Evolutionary conservation across 768 basidiomycete genomes (phyloP).

Genomic region (Agrocybe pediades): DNA sequence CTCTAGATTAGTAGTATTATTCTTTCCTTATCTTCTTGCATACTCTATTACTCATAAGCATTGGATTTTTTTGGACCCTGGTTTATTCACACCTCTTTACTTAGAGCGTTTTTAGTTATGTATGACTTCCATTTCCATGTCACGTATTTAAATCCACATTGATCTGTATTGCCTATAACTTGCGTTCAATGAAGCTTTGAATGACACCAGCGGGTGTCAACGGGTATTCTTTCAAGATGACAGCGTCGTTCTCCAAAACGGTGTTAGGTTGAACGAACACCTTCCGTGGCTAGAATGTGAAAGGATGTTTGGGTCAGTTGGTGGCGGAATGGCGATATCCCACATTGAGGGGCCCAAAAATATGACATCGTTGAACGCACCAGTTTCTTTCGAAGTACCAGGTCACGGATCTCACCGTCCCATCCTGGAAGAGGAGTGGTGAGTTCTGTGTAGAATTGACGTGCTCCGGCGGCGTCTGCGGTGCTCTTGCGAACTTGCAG

Average conservation of each 20-base stretch:
- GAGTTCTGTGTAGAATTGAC: constrained; percentile 75
- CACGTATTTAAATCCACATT: constrained; percentile 2
- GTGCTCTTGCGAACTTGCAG: constrained; percentile 86
- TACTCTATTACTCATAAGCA: too few relatives aligned
- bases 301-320: constrained; percentile 1
- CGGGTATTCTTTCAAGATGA: constrained; percentile 79
- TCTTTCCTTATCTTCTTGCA: not conserved
- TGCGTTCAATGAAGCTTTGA: constrained; percentile 79
- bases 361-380: constrained; percentile 37
- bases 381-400: constrained; percentile 79
- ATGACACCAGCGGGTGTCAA: constrained; percentile 74
- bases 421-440: constrained; percentile 73
- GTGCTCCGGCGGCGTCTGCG: constrained; percentile 81
- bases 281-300: constrained; percentile 66
- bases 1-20: not conserved
- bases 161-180: constrained; percentile 36
- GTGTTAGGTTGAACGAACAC: constrained; percentile 87
- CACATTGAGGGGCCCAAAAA: not conserved
- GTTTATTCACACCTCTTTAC: too few relatives aligned
- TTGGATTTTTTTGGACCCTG: not conserved
- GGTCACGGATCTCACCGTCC: constrained; percentile 74
- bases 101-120: not conserved
- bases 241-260: constrained; percentile 63
- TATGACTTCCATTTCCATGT: not conserved
- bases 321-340: not conserved